phyloP scores from a whole-genome alignment of 2,329 filamentous ascomycete species.

The Plenodomus lindquistii region DNA sequence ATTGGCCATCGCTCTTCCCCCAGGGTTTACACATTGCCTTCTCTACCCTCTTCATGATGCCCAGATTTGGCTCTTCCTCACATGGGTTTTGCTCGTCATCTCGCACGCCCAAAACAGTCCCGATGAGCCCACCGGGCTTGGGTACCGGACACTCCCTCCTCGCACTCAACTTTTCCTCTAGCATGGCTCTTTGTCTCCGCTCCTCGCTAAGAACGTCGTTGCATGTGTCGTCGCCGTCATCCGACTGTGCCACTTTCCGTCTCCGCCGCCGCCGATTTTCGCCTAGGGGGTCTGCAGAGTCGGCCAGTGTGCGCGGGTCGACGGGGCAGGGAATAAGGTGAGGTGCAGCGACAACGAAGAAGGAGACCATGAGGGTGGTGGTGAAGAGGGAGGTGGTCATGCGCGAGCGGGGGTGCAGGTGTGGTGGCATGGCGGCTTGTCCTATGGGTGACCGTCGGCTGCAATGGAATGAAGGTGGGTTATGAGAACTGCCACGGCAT shows the following conservation, averaged over 20 bases:
- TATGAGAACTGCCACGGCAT: conserved; percentile 30
- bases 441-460: conserved; percentile 18
- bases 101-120: conserved; percentile 73
- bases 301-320: conserved; percentile 72
- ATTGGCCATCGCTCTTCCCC: conserved; percentile 13
- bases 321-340: conserved; percentile 91
- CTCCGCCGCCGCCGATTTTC: conserved; percentile 45
- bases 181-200: conserved; percentile 10
- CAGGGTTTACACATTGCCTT: conserved; percentile 14
- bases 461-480: background rate
- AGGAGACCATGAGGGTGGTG: conserved; percentile 85
- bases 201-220: conserved; percentile 29
- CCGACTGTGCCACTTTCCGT: conserved; percentile 30
- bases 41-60: conserved; percentile 14
- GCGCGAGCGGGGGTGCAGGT: conserved; percentile 90
- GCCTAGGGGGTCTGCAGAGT: conserved; percentile 55
- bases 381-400: conserved; percentile 95
- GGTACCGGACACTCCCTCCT: conserved; percentile 86
- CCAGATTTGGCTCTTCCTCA: conserved; percentile 15
- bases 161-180: conserved; percentile 27
- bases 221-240: conserved; percentile 26
- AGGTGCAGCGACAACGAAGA: conserved; percentile 88
- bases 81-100: conserved; percentile 21
- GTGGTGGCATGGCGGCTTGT: conserved; percentile 66
- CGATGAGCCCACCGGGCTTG: conserved; percentile 80